Evolutionary conservation across 805 yeast species (phyloP).

Genomic region (Tetrapisispora namnaoensis): DNA sequence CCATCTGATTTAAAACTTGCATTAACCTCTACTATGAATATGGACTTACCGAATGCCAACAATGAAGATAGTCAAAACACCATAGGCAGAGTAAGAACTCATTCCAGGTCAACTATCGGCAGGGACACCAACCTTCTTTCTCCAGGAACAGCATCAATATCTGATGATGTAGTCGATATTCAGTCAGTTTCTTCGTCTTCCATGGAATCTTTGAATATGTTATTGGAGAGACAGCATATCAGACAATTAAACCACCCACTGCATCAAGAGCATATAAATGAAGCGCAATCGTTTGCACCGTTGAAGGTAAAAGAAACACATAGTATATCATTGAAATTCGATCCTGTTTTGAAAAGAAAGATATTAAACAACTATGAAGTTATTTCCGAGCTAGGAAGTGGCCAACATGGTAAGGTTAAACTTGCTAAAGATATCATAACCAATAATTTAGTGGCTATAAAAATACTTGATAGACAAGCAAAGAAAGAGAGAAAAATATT

Average conservation of each 20-base stretch:
- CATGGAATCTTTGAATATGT: constrained; percentile 26
- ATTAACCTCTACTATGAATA: constrained; percentile 5
- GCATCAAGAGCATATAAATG: constrained; percentile 30
- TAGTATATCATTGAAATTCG: constrained; percentile 72
- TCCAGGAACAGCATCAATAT: background rate
- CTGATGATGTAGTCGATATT: constrained; percentile 21
- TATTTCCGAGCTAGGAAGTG: constrained; percentile 76
- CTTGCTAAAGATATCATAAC: constrained; percentile 66
- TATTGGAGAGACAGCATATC: constrained; percentile 33
- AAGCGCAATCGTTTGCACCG: constrained; percentile 6
- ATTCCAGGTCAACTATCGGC: background rate
- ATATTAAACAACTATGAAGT: constrained; percentile 86
- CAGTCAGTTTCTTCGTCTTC: constrained; percentile 23
- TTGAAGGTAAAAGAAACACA: constrained; percentile 69
- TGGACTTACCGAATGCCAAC: background rate
- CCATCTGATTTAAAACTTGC: constrained; percentile 20
- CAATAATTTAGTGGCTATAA: constrained; percentile 75
- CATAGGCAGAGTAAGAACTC: background rate
- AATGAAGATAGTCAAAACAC: background rate
- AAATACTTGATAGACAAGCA: constrained; percentile 71
- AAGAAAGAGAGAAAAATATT: constrained; percentile 33
- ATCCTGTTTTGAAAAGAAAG: constrained; percentile 74
- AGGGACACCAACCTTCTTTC: background rate
- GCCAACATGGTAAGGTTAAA: constrained; percentile 99
- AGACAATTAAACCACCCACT: constrained; percentile 35